Evolutionary conservation across 768 basidiomycete genomes (phyloP).

Genomic region (Terana coerulea): DNA sequence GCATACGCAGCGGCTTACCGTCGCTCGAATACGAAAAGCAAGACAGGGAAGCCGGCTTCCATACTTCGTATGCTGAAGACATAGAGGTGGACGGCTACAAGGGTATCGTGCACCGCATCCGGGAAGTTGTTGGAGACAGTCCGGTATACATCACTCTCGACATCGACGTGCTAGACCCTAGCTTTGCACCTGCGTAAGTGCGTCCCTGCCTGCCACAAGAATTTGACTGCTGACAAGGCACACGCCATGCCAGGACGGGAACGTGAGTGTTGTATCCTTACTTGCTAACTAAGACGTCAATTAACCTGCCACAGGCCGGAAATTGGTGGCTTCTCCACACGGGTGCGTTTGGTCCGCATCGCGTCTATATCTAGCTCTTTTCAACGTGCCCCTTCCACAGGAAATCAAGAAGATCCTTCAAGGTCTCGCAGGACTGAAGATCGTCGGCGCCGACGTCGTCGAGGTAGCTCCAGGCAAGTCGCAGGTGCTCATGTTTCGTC

Average conservation of each 20-base stretch:
- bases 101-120: constrained; percentile 30
- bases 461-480: constrained; percentile 27
- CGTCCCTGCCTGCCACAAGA: not conserved
- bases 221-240: too few species aligned
- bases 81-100: constrained; percentile 30
- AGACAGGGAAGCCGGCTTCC: constrained; percentile 28
- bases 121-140: constrained; percentile 30
- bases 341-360: constrained; percentile 12
- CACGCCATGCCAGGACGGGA: constrained; percentile 26
- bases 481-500: too few species aligned
- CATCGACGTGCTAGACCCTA: constrained; percentile 25
- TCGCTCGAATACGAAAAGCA: constrained; percentile 28
- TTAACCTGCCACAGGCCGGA: constrained; percentile 21
- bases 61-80: constrained; percentile 31
- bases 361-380: not conserved
- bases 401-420: constrained; percentile 35
- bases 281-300: not conserved
- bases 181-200: constrained; percentile 21
- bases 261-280: constrained; percentile 18
- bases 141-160: constrained; percentile 29
- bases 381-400: constrained; percentile 3
- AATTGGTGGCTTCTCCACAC: constrained; percentile 30
- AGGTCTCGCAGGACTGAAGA: constrained; percentile 31
- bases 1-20: constrained; percentile 26
- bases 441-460: constrained; percentile 33